Evolutionary conservation across 2,329 filamentous ascomycete genomes (phyloP).

Genomic region (Colletotrichum lindemuthianum): DNA sequence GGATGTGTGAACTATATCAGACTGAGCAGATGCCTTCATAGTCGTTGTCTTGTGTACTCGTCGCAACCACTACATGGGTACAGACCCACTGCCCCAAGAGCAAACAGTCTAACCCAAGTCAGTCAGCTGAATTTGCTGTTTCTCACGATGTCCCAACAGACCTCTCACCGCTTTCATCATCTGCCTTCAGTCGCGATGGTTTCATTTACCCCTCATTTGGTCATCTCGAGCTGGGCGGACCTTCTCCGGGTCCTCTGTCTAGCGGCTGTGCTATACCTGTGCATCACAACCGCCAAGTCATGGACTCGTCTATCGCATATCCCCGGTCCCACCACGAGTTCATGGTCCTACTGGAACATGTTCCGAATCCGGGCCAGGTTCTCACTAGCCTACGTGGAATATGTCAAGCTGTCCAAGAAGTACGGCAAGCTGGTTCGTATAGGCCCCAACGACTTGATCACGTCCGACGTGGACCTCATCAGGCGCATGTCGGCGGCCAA

Average conservation of each 20-base stretch:
- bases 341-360: constrained; percentile 23
- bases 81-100: too few relatives aligned
- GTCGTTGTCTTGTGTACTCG: too few relatives aligned
- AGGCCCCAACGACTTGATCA: constrained; percentile 54
- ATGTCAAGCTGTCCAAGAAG: not conserved
- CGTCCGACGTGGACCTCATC: constrained; percentile 50
- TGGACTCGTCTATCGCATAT: constrained; percentile 17
- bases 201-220: not conserved
- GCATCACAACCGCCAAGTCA: constrained; percentile 1
- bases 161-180: too few relatives aligned
- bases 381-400: constrained; percentile 16
- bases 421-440: constrained; percentile 48
- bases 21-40: too few relatives aligned
- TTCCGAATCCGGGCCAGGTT: constrained; percentile 3
- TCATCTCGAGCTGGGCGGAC: not conserved
- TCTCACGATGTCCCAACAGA: too few relatives aligned
- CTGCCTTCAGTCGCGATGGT: not conserved
- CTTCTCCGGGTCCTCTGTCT: not conserved
- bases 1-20: too few relatives aligned
- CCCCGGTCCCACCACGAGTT: constrained; percentile 14
- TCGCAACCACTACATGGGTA: too few relatives aligned
- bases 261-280: not conserved
- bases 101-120: too few relatives aligned
- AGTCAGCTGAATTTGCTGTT: too few relatives aligned
- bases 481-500: constrained; percentile 50